A percentile compares a stretch with the other conserved stretches of the same genome.
These are phyloP conservation scores for Helianthus tuberosus DNA, from an alignment of 129 eudicot genomes.

Conservation along the genomic window DNA sequence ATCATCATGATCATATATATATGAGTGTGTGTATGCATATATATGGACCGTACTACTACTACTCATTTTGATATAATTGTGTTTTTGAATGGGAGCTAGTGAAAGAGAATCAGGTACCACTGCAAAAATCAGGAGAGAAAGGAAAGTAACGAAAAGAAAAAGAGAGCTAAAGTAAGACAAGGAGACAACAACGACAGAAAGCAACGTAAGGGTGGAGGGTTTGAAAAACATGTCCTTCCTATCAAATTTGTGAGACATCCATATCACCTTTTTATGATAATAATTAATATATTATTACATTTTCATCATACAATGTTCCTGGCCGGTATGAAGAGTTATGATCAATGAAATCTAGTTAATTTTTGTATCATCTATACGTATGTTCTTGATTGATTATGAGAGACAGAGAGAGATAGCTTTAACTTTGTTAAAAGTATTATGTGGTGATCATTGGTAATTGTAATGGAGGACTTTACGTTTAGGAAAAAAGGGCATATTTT, in stretches of 20 bases:
- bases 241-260: conserved; percentile 42
- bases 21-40: conserved; percentile 18
- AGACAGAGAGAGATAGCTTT: not conserved
- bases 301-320: conserved; percentile 23
- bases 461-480: conserved; percentile 41
- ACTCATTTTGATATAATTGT: conserved; percentile 73
- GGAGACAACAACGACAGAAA: conserved; percentile 93
- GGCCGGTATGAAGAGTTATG: conserved; percentile 16
- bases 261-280: conserved; percentile 17
- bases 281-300: conserved; percentile 2
- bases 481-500: conserved; percentile 18
- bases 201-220: conserved; percentile 50
- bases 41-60: conserved; percentile 33
- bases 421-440: conserved; percentile 25
- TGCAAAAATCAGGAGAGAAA: conserved; percentile 45
- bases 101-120: conserved; percentile 87
- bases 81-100: conserved; percentile 51
- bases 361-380: conserved; percentile 8
- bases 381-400: not conserved
- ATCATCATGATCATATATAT: not conserved
- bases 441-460: conserved; percentile 34
- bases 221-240: conserved; percentile 41
- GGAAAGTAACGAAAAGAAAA: conserved; percentile 38
- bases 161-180: conserved; percentile 59
- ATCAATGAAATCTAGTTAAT: conserved; percentile 17